Evolutionary conservation across 2,329 filamentous ascomycete species (phyloP).

Genomic region (Talaromyces piceae): DNA sequence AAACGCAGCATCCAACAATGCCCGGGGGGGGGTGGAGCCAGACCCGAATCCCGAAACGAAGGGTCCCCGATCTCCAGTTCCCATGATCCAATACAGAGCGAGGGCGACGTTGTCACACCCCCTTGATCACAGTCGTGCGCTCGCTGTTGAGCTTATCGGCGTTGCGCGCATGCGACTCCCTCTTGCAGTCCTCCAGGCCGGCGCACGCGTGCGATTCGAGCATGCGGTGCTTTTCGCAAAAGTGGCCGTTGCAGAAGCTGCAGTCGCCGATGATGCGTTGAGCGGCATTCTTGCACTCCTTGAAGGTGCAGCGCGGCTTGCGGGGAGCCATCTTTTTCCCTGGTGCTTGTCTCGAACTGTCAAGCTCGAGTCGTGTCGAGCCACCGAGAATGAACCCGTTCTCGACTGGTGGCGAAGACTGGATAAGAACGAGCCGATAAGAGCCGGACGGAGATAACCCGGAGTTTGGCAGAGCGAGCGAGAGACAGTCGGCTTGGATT

Average conservation of each 20-base stretch:
- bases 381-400: too few relatives aligned
- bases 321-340: constrained; percentile 45
- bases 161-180: constrained; percentile 91
- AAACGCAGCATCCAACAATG: constrained; percentile 4
- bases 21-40: too few relatives aligned
- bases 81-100: too few relatives aligned
- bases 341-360: constrained; percentile 13
- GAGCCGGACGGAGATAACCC: constrained; percentile 7
- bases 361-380: not conserved
- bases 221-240: constrained; percentile 89
- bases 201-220: constrained; percentile 91
- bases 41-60: too few relatives aligned
- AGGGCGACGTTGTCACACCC: constrained; percentile 54
- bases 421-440: constrained; percentile 7
- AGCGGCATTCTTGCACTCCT: constrained; percentile 78
- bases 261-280: constrained; percentile 96
- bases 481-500: not conserved
- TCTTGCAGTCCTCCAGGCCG: constrained; percentile 93
- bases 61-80: too few relatives aligned
- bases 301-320: constrained; percentile 71
- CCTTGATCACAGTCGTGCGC: constrained; percentile 88
- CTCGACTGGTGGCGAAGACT: constrained; percentile 7
- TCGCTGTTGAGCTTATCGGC: constrained; percentile 86
- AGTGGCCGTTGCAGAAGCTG: constrained; percentile 87
- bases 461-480: constrained; percentile 1